phyloP scores from a whole-genome alignment of 805 yeast genomes.

The Sugiyamaella floridensis region DNA sequence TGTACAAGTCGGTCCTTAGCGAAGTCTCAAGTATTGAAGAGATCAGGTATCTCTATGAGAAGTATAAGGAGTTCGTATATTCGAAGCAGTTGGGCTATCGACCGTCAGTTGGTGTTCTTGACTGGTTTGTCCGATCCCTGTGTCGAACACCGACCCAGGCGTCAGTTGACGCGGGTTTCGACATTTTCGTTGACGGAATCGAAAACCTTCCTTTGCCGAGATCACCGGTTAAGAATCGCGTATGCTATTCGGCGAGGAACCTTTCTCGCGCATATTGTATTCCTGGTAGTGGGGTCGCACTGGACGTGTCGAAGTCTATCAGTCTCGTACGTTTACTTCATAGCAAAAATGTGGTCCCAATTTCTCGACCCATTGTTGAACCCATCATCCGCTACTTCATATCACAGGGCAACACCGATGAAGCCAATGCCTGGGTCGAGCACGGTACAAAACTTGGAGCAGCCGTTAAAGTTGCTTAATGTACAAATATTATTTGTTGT shows the following conservation, averaged over 20 bases:
- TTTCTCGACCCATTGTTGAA: constrained; percentile 5
- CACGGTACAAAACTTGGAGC: constrained; percentile 4
- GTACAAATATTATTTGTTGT: not conserved
- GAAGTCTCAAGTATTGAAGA: constrained; percentile 14
- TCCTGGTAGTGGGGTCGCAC: not conserved
- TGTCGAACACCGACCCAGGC: constrained; percentile 7
- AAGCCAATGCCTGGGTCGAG: constrained; percentile 8
- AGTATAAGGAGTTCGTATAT: constrained; percentile 10
- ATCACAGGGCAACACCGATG: not conserved
- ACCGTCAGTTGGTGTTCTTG: constrained; percentile 12
- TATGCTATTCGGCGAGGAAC: constrained; percentile 12
- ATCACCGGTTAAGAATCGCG: not conserved
- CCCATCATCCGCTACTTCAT: constrained; percentile 12
- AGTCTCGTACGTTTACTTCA: constrained; percentile 14
- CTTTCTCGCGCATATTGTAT: constrained; percentile 11
- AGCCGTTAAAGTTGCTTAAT: not conserved
- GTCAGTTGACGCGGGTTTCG: constrained; percentile 18
- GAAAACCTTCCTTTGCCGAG: constrained; percentile 5
- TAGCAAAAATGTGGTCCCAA: constrained; percentile 9
- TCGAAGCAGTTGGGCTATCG: constrained; percentile 1
- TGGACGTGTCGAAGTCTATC: constrained; percentile 17
- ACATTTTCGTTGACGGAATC: constrained; percentile 15
- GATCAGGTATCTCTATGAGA: constrained; percentile 14
- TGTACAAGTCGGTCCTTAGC: constrained; percentile 24
- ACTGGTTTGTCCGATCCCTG: constrained; percentile 22